These are phyloP conservation scores for Gloeopeniophorella convolvens DNA, from an alignment of 768 basidiomycete species.

Conservation along the genomic window DNA sequence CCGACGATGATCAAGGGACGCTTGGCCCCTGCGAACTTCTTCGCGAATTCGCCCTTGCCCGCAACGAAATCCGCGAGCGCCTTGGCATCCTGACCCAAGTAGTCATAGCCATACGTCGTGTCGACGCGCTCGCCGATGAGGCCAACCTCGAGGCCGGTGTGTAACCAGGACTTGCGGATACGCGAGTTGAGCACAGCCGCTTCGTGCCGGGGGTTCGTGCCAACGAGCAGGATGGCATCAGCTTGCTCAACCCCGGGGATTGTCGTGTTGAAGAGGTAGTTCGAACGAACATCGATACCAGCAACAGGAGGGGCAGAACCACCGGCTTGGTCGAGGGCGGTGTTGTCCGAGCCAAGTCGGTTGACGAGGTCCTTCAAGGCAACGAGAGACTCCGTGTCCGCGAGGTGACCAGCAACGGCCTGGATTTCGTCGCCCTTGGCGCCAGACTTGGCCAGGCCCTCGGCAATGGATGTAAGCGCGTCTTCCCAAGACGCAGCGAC, in stretches of 20 bases:
- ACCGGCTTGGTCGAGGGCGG: slow-evolving; percentile 66
- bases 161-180: slow-evolving; percentile 91
- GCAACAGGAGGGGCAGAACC: slow-evolving; percentile 67
- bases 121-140: slow-evolving; percentile 88
- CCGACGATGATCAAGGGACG: slow-evolving; percentile 92
- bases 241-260: slow-evolving; percentile 88
- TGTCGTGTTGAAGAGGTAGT: slow-evolving; percentile 93
- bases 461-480: slow-evolving; percentile 67
- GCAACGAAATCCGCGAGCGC: slow-evolving; percentile 71
- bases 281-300: slow-evolving; percentile 87
- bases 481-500: slow-evolving; percentile 88
- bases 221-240: slow-evolving; percentile 88
- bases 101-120: slow-evolving; percentile 89
- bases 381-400: slow-evolving; percentile 90
- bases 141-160: slow-evolving; percentile 79
- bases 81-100: slow-evolving; percentile 72
- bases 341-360: slow-evolving; percentile 91
- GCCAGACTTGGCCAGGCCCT: slow-evolving; percentile 74
- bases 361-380: slow-evolving; percentile 92
- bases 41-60: slow-evolving; percentile 73
- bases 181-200: slow-evolving; percentile 96
- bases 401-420: slow-evolving; percentile 86
- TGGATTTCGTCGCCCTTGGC: slow-evolving; percentile 91
- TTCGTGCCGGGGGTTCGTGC: slow-evolving; percentile 96
- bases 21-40: slow-evolving; percentile 86